Conservation (phyloP, 306 rosid genomes). For the Cicer cuneatum region DNA sequence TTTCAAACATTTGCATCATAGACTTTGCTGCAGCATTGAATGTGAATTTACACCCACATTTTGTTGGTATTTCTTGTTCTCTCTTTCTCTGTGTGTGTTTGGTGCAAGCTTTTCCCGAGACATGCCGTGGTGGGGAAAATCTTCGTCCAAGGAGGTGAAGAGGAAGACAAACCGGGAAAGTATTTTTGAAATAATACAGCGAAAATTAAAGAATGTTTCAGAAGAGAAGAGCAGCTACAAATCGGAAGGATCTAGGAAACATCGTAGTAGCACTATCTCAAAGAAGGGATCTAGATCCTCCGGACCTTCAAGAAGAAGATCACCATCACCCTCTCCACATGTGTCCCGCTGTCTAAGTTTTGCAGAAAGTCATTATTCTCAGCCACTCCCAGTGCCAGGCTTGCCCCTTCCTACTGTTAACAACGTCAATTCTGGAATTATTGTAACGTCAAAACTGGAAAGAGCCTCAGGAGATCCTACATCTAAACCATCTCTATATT, state of each 20-base stretch:
- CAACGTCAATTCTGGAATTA: constrained; percentile 63
- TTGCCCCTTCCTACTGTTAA: constrained; percentile 54
- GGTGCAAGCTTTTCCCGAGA: constrained; percentile 39
- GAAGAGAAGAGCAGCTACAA: constrained; percentile 59
- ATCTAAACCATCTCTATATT: constrained; percentile 57
- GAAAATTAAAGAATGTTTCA: constrained; percentile 68
- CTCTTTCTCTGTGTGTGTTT: constrained; percentile 11
- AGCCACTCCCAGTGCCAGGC: constrained; percentile 71
- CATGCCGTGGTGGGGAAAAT: constrained; percentile 94
- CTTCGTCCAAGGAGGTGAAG: constrained; percentile 78
- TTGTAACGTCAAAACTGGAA: constrained; percentile 59
- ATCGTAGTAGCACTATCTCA: constrained; percentile 54
- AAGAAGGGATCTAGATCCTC: constrained; percentile 71
- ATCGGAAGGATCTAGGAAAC: constrained; percentile 62
- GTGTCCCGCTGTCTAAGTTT: constrained; percentile 83
- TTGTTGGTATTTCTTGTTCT: constrained; percentile 28
- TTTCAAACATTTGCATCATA: constrained; percentile 38
- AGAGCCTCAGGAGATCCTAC: constrained; percentile 47
- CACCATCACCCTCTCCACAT: constrained; percentile 66
- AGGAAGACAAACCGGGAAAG: constrained; percentile 71
- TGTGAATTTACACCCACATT: constrained; percentile 35
- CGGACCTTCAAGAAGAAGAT: constrained; percentile 63
- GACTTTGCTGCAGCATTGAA: constrained; percentile 40
- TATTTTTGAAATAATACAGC: constrained; percentile 66
- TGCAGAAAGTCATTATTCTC: constrained; percentile 68